Percentiles rank a stretch among this genome's conserved stretches.
phyloP scores from a whole-genome alignment of 768 basidiomycete genomes.

The Lactifluus pinguis region DNA sequence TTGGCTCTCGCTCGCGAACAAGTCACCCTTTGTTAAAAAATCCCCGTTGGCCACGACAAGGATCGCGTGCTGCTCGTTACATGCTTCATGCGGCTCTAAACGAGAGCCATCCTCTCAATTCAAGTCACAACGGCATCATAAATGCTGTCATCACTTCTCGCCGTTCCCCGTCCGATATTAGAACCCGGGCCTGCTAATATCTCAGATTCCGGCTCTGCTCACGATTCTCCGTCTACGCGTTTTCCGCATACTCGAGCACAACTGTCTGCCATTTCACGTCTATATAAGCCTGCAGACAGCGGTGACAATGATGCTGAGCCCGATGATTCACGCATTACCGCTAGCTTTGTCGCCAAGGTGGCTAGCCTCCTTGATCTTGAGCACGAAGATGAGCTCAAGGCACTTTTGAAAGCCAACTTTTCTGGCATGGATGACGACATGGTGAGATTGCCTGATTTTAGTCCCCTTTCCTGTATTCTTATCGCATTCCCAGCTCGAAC shows the following conservation, averaged over 20 bases:
- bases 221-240: slow-evolving; percentile 28
- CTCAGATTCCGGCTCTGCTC: slow-evolving; percentile 13
- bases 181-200: slow-evolving; percentile 10
- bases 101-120: slow-evolving; percentile 21
- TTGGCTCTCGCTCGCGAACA: not conserved
- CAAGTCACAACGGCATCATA: slow-evolving; percentile 14
- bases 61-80: slow-evolving; percentile 8
- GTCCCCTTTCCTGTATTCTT: not conserved
- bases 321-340: slow-evolving; percentile 47
- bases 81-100: slow-evolving; percentile 20
- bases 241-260: slow-evolving; percentile 83
- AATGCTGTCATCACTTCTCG: slow-evolving; percentile 20
- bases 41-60: slow-evolving; percentile 1
- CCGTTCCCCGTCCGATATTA: slow-evolving; percentile 13
- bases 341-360: slow-evolving; percentile 59
- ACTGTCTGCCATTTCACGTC: slow-evolving; percentile 62
- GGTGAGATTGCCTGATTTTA: slow-evolving; percentile 34
- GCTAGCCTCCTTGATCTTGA: slow-evolving; percentile 69
- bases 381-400: slow-evolving; percentile 80
- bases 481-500: slow-evolving; percentile 53
- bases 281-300: slow-evolving; percentile 52
- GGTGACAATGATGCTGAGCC: slow-evolving; percentile 49
- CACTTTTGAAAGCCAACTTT: slow-evolving; percentile 59
- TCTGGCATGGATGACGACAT: slow-evolving; percentile 52
- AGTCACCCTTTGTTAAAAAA: not conserved